Evolutionary conservation across 1,139 yeast genomes (phyloP), one percentile per base, ranked within the genome.

Genomic region (Zygotorulaspora mrakii): DNA sequence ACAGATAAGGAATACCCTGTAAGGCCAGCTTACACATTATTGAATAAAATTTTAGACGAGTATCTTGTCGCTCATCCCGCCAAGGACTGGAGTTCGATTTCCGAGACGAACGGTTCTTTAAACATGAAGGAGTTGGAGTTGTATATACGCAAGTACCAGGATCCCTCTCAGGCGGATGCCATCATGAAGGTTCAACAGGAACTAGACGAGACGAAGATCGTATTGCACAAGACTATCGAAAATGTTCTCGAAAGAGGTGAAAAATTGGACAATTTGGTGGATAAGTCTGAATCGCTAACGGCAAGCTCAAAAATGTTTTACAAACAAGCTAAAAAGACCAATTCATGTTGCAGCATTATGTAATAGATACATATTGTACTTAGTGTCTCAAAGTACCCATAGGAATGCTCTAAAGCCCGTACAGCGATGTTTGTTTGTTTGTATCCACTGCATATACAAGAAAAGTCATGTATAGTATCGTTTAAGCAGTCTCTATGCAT

Each of bases 171-270:
- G 68, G 97, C 98, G 0, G 99, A 91, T 61, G 83, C 96, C 11
- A 82, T 91, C 51, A 82, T 91, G 95, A 85, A 83, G 65, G 98
- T 91, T 25, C 98, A 94, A 69, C 95, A 88, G 61, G 98, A 91
- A 66, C 76, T 91, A 56, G 98, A 94, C 66, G 98, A 94, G 62
- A 91, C 98, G 31, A 94, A 91, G 73, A 87, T 89, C 55, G 96
- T 89, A 29, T 72, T 91, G 58, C 97, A 91, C 68, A 88, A 91
- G 70, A 88, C 97, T 33, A 91, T 91, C 54, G 97, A 94, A 65
- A 76, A 84, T 48, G 96, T 94, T 13, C 74, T 91, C 57, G 95
- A 87, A 62, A 80, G 99, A 63, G 98, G 98, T 33, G 99, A 91
- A 67, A 88, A 88, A 61, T 75, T 91, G 59, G 98, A 91, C 61